These are phyloP conservation scores for Saprolegnia diclina DNA, from an alignment of 352 stramenopile genomes.

Conservation along the genomic window DNA sequence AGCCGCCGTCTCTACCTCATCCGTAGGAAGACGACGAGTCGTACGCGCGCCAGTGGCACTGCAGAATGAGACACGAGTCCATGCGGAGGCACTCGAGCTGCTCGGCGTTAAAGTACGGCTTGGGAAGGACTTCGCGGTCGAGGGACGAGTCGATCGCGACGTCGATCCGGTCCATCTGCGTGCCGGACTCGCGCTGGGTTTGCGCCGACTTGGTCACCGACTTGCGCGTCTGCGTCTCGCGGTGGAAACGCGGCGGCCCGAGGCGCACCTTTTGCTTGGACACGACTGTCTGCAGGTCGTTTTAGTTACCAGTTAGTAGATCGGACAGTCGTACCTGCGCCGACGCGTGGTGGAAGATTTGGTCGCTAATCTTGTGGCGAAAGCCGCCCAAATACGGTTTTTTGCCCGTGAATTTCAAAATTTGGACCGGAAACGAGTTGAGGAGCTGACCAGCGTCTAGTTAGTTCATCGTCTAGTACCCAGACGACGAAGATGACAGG, in stretches of 20 bases:
- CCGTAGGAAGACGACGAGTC: constrained; percentile 41
- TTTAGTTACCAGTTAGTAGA: neutral
- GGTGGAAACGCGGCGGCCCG: constrained; percentile 41
- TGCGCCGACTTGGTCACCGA: constrained; percentile 72
- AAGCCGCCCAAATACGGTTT: constrained; percentile 90
- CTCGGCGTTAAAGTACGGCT: constrained; percentile 88
- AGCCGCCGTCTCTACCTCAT: constrained; percentile 23
- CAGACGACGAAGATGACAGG: constrained; percentile 23
- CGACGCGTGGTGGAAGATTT: constrained; percentile 87
- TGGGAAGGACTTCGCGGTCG: constrained; percentile 55
- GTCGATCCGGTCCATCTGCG: constrained; percentile 83
- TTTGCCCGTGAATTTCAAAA: constrained; percentile 62
- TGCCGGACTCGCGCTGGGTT: constrained; percentile 84
- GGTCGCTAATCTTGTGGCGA: constrained; percentile 76
- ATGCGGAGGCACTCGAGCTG: constrained; percentile 75
- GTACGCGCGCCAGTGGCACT: constrained; percentile 88
- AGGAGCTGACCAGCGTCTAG: constrained; percentile 37
- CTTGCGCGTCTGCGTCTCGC: constrained; percentile 87
- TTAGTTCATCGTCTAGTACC: too few relatives aligned
- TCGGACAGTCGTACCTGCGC: constrained; percentile 47
- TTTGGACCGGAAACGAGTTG: constrained; percentile 55
- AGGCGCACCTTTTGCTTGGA: constrained; percentile 25
- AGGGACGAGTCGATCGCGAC: constrained; percentile 56
- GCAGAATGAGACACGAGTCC: constrained; percentile 70
- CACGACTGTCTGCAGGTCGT: constrained; percentile 3